A percentile compares a stretch with the other conserved stretches of the same genome.
Conservation (phyloP, 2,329 filamentous ascomycete species). For the Fusarium sp. region DNA sequence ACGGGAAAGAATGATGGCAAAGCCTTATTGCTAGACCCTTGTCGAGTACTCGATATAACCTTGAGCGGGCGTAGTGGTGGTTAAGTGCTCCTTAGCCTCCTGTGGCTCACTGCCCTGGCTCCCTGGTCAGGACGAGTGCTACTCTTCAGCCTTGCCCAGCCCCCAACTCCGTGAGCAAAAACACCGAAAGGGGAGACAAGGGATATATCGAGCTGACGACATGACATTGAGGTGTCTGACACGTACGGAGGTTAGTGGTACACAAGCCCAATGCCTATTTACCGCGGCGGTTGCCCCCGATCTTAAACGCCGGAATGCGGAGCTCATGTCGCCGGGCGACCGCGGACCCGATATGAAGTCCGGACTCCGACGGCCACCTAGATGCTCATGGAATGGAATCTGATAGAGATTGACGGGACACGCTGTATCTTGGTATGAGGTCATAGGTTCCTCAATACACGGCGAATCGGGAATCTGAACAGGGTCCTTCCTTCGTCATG, state of each 20-base stretch:
- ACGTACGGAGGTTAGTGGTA: background rate
- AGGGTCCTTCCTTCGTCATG: conserved; percentile 1
- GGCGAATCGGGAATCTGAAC: background rate
- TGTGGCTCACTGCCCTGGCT: background rate
- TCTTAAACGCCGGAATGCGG: conserved; percentile 8
- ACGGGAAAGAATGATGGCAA: background rate
- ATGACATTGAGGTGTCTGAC: background rate
- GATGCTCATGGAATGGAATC: background rate
- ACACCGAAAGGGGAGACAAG: background rate
- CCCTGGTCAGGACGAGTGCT: background rate
- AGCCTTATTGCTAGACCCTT: background rate
- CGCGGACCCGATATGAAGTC: conserved; percentile 6
- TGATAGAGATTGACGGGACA: background rate
- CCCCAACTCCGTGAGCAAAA: background rate
- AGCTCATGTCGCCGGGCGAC: conserved; percentile 6
- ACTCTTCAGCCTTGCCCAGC: background rate
- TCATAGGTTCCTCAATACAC: conserved; percentile 8
- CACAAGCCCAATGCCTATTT: background rate
- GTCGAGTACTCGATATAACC: background rate
- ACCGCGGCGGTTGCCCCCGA: background rate
- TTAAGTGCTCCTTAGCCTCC: background rate
- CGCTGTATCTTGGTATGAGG: conserved; percentile 17
- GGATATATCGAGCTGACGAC: background rate
- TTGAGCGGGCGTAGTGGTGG: background rate
- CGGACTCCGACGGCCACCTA: conserved; percentile 6